Evolutionary conservation across 129 eudicot species (phyloP).

Genomic region (Lactuca sativa): DNA sequence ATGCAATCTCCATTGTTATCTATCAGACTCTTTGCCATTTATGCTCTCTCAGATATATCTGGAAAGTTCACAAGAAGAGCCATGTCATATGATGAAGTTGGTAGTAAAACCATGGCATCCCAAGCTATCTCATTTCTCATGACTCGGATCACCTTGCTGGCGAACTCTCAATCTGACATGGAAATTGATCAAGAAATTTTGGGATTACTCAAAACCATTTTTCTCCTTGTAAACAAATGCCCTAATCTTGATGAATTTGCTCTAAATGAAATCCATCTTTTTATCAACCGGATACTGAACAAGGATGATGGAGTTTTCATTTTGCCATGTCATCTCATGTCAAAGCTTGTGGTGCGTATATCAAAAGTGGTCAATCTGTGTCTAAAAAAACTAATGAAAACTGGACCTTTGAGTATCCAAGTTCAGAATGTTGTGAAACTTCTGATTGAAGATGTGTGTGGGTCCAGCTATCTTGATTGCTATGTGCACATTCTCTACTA

Average conservation of each 20-base stretch:
- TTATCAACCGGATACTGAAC: slow-evolving; percentile 35
- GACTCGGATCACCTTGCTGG: slow-evolving; percentile 37
- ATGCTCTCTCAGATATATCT: slow-evolving; percentile 43
- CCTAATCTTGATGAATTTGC: slow-evolving; percentile 38
- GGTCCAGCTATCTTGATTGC: slow-evolving; percentile 42
- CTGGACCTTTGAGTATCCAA: slow-evolving; percentile 31
- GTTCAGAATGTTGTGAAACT: slow-evolving; percentile 41
- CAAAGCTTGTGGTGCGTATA: slow-evolving; percentile 43
- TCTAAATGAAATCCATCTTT: slow-evolving; percentile 44
- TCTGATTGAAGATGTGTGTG: slow-evolving; percentile 40
- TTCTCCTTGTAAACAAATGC: slow-evolving; percentile 40
- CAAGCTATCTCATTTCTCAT: slow-evolving; percentile 47
- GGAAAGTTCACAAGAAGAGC: slow-evolving; percentile 52
- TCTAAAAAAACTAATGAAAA: slow-evolving; percentile 41
- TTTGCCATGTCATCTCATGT: background rate
- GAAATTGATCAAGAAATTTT: slow-evolving; percentile 47
- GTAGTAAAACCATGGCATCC: slow-evolving; percentile 29
- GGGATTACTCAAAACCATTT: slow-evolving; percentile 41
- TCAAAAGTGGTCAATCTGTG: slow-evolving; percentile 47
- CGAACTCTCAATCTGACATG: slow-evolving; percentile 31
- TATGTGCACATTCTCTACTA: slow-evolving; percentile 38
- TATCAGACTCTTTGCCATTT: slow-evolving; percentile 44
- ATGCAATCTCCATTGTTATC: slow-evolving; percentile 40
- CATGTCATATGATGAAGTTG: slow-evolving; percentile 28
- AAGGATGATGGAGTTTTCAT: slow-evolving; percentile 15